These are phyloP conservation scores for Ephemerocybe angulata DNA, from an alignment of 768 basidiomycete genomes.

Conservation along the genomic window DNA sequence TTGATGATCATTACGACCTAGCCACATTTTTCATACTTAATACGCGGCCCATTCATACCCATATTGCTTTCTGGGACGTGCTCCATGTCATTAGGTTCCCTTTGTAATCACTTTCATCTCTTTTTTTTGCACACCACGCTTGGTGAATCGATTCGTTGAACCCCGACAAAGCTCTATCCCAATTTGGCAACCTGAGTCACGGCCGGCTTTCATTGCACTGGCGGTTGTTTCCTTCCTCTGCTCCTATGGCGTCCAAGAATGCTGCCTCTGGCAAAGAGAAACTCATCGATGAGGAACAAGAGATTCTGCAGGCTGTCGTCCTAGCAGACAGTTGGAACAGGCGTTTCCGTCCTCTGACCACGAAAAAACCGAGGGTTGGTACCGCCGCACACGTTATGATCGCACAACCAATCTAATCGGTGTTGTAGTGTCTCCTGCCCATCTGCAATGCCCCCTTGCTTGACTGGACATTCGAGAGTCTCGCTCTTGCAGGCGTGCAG, in stretches of 20 bases:
- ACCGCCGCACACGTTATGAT: constrained; percentile 12
- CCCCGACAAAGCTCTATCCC: neutral
- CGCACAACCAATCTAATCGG: constrained; percentile 15
- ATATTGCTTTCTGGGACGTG: constrained; percentile 57
- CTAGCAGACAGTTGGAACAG: constrained; percentile 97
- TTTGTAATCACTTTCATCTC: constrained; percentile 45
- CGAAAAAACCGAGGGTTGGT: constrained; percentile 79
- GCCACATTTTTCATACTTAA: constrained; percentile 63
- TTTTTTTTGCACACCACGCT: constrained; percentile 24
- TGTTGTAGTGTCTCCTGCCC: constrained; percentile 77
- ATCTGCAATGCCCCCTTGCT: constrained; percentile 91
- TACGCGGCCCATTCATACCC: constrained; percentile 67
- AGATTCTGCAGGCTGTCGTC: constrained; percentile 90
- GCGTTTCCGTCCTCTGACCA: constrained; percentile 87
- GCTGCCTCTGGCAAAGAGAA: constrained; percentile 55
- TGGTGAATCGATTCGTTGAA: neutral
- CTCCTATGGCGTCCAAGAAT: constrained; percentile 64
- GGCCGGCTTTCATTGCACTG: constrained; percentile 8
- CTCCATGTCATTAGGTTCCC: constrained; percentile 55
- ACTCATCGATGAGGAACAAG: constrained; percentile 67
- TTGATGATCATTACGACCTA: constrained; percentile 62
- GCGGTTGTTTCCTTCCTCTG: constrained; percentile 11
- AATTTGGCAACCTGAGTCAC: constrained; percentile 25
- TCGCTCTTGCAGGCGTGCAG: constrained; percentile 92
- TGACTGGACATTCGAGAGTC: constrained; percentile 95